Evolutionary conservation across 345 rosid species (phyloP).

Genomic region (Eucalyptus victrix): DNA sequence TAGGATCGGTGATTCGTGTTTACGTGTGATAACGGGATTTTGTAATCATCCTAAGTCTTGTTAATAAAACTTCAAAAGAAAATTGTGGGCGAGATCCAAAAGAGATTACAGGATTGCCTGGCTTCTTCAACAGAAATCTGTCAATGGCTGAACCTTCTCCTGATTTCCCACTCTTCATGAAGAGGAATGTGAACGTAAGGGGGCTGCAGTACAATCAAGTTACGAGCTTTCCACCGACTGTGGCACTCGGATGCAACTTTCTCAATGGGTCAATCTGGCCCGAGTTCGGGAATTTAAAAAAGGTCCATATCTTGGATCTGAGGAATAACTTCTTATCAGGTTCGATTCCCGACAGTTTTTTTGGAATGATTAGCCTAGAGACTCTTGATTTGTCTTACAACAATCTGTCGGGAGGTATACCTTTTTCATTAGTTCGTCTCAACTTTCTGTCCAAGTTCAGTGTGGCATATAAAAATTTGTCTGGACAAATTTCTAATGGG

Average conservation of each 20-base stretch:
- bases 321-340: not conserved
- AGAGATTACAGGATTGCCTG: not conserved
- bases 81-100: not conserved
- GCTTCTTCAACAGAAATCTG: not conserved
- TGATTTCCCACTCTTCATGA: not conserved
- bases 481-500: not conserved
- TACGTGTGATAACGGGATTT: not conserved
- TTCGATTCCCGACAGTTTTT: not conserved
- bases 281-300: not conserved
- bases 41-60: not conserved
- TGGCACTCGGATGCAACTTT: not conserved
- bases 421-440: not conserved
- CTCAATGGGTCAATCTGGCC: not conserved
- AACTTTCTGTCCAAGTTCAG: not conserved
- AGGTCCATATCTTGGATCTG: not conserved
- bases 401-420: not conserved
- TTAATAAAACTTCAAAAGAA: too few relatives aligned
- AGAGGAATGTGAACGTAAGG: not conserved
- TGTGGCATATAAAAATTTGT: not conserved
- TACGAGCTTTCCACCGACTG: not conserved
- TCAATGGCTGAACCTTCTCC: not conserved
- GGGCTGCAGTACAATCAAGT: not conserved
- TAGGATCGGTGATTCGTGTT: not conserved
- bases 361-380: not conserved
- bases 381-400: not conserved